These are phyloP conservation scores for Salix purpurea DNA, from an alignment of 345 rosid species.

Conservation along the genomic window DNA sequence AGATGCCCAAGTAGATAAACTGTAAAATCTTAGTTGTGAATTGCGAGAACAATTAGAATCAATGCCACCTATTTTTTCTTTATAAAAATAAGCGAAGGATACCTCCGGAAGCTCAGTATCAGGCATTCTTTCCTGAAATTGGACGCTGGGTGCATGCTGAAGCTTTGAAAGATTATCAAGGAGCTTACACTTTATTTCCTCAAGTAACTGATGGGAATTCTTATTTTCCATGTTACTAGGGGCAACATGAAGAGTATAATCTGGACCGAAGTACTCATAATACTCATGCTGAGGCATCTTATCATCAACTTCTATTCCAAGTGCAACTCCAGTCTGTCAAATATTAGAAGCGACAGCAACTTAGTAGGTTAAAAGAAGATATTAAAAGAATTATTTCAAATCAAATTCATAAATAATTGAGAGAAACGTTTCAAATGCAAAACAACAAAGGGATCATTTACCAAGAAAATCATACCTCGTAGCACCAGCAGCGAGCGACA, in stretches of 20 bases:
- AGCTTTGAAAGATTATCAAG: constrained; percentile 86
- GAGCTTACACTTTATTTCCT: constrained; percentile 73
- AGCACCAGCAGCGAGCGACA: constrained; percentile 81
- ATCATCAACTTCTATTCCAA: constrained; percentile 66
- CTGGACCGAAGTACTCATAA: constrained; percentile 76
- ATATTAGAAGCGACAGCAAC: constrained; percentile 8
- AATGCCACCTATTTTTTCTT: not conserved
- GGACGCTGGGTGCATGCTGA: constrained; percentile 97
- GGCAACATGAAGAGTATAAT: constrained; percentile 64
- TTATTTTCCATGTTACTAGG: constrained; percentile 70
- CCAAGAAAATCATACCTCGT: constrained; percentile 40
- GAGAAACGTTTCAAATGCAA: not conserved
- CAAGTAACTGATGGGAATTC: constrained; percentile 64
- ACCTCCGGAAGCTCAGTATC: constrained; percentile 47
- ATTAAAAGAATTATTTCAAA: not conserved
- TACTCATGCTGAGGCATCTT: constrained; percentile 82
- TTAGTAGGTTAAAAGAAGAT: not conserved
- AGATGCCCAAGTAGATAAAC: not conserved
- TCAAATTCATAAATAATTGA: not conserved
- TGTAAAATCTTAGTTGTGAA: not conserved
- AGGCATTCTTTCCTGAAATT: constrained; percentile 83
- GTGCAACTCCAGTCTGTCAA: constrained; percentile 61
- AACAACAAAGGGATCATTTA: too few relatives aligned
- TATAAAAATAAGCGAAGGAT: not conserved
- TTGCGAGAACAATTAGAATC: not conserved